Evolutionary conservation across 78 protist species (phyloP), one percentile per base, ranked within the genome.

Genomic region (Speleostelium caveatum): DNA sequence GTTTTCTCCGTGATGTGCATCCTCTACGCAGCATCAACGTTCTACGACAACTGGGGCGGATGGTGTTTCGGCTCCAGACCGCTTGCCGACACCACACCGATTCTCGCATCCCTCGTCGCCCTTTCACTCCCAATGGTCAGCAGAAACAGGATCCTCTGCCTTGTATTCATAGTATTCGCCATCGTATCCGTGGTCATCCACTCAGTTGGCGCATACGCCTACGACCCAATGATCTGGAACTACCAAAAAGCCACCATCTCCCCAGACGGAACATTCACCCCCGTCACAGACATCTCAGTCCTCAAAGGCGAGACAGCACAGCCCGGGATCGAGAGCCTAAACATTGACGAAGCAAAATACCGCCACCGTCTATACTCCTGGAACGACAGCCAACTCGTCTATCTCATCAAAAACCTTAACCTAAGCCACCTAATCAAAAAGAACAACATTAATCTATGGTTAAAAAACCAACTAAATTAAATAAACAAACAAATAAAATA

Each of bases 201-300:
- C 38, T 2, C n/a, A 1, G 30, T 74, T 59, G 80, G 80, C 16
- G 45, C 24, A 32, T 74, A 74, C n/a, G 1, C 63, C 2, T 74
- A 74, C n/a, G 68, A 74, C 49, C 73, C 73, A 53, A 61, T 74
- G 80, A 61, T 61, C 12, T 74, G 80, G 80, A 74, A 74, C 36
- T 68, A 68, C 10, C 60, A 39, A 42, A 68, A 42, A 26, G 53
- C 75, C 19, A 24, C n/a, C 1, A 35, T 24, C 3, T n/a, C 68
- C 36, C 7, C 7, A 58, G 30, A 22, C 24, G 12, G 53, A 14
- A 10, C 6, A 45, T 45, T 45, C 10, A 10, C 6, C 6, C n/a
- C 53, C 53, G 10, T 45, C 6, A 45, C 53, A 14, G 53, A 45
- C 10, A 14, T 45, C 10, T 6, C 6, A 10, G 53, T 45, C 10